Base-by-base conservation (phyloP, 176 grass and related monocot genomes). In the Pharus latifolius region DNA sequence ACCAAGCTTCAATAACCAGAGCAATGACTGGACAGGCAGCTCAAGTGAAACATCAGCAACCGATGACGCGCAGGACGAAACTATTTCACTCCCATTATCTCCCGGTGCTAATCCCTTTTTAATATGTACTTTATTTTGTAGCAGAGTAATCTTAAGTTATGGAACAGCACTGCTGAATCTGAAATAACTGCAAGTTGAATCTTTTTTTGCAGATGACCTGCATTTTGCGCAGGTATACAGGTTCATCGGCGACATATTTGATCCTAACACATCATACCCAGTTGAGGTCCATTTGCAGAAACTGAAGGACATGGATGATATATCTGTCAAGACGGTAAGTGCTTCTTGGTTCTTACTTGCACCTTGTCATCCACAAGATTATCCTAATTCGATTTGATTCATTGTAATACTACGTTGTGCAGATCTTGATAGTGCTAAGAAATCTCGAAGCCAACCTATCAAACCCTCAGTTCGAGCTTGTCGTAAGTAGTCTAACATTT, bases 191-290 rank as follows among this genome's bases (percentile, higher is more conserved):
- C 17, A 19, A 27, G 2, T 1, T 73, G 26, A 25, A 35, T 4
- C 12, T 1, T 2, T 5, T 53, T 29, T 41, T 51, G 61, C 80
- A 96, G 92, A 40, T 12, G 81, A 77, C 5, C n/a, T 88, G 66
- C 73, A 88, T n/a, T 93, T 93, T 30, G 74, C 81, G 17, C 83
- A 73, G 49, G 84, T 88, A 10, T 98, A 90, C 69, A 57, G 51
- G 60, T 98, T 98, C 72, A 62, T 98, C 12, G 94, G 94, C n/a
- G 85, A 90, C 67, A 80, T 98, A 47, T 92, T 98, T 76, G 94
- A 98, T 66, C 87, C 87, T 0, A 58, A 78, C 56, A 76, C 73
- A 18, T 41, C 56, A 2, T 78, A 84, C 51, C 55, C 49, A 4
- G 33, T 78, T 1, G 72, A 88, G 72, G 19, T 69, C 11, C 83